These are phyloP conservation scores for Populus deltoides DNA, from an alignment of 345 rosid species.

Conservation along the genomic window DNA sequence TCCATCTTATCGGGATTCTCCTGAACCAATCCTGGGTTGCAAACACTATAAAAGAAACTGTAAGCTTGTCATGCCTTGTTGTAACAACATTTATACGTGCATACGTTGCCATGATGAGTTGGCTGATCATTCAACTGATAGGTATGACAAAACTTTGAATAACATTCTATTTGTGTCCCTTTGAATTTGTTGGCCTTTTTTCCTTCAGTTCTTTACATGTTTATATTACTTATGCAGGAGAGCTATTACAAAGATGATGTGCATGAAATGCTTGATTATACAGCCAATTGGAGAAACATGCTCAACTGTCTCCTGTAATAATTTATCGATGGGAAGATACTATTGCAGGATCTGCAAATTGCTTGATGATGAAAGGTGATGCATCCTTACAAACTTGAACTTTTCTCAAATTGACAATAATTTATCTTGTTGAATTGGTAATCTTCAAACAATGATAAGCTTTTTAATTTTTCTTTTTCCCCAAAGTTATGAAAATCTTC, in stretches of 20 bases:
- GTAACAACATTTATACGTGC: conserved; percentile 64
- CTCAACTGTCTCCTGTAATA: conserved; percentile 52
- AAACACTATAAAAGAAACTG: conserved; percentile 78
- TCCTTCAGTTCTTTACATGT: background rate
- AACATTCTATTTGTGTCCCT: background rate
- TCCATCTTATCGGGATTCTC: conserved; percentile 57
- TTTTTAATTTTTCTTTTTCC: background rate
- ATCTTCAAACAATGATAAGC: background rate
- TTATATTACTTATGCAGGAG: conserved; percentile 39
- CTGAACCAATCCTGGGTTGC: conserved; percentile 49
- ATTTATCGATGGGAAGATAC: conserved; percentile 63
- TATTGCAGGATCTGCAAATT: conserved; percentile 79
- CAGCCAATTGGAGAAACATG: conserved; percentile 62
- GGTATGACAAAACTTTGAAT: conserved; percentile 37
- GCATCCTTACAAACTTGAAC: background rate
- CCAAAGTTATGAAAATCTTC: background rate
- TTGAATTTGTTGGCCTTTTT: background rate
- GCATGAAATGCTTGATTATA: conserved; percentile 73
- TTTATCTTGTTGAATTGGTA: background rate
- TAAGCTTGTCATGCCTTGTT: conserved; percentile 68
- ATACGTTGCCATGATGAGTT: conserved; percentile 82
- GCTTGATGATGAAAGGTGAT: conserved; percentile 71
- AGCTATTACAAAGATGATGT: conserved; percentile 69
- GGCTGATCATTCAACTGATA: conserved; percentile 62
- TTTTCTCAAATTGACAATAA: background rate